Percentiles rank a stretch among this genome's conserved stretches.
phyloP scores from a whole-genome alignment of 495 filamentous ascomycete genomes.

The Chaetomium tenue region DNA sequence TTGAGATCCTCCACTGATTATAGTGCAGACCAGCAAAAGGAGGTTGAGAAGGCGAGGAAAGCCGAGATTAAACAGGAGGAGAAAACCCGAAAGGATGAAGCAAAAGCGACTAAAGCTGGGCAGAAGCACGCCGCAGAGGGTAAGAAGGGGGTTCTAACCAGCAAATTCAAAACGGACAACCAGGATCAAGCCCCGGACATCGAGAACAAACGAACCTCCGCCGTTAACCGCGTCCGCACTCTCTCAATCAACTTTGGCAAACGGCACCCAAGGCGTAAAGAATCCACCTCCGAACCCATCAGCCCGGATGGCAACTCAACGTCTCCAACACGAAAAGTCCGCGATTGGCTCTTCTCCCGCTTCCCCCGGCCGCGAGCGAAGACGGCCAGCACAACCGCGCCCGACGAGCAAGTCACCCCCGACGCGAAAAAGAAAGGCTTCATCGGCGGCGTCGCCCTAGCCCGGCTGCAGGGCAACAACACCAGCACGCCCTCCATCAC shows the following conservation, averaged over 20 bases:
- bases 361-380: conserved; percentile 45
- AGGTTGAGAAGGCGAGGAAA: conserved; percentile 46
- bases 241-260: conserved; percentile 30
- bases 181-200: background rate
- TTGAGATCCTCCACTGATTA: conserved; percentile 21
- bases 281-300: conserved; percentile 14
- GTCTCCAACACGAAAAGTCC: conserved; percentile 47
- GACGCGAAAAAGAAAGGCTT: conserved; percentile 37
- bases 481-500: conserved; percentile 34
- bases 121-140: conserved; percentile 49
- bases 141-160: conserved; percentile 31
- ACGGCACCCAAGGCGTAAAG: conserved; percentile 19
- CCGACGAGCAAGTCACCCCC: background rate
- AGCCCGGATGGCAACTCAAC: conserved; percentile 19
- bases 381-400: conserved; percentile 24
- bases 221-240: conserved; percentile 19
- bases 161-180: background rate
- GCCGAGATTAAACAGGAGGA: conserved; percentile 54
- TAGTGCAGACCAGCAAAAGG: conserved; percentile 49
- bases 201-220: conserved; percentile 7
- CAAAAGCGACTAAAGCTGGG: conserved; percentile 49
- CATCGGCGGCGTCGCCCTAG: conserved; percentile 48
- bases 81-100: conserved; percentile 51
- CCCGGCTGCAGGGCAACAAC: conserved; percentile 36
- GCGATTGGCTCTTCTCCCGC: conserved; percentile 60